These are phyloP conservation scores for Starmerella vitae DNA, from an alignment of 805 yeast genomes.

Conservation along the genomic window DNA sequence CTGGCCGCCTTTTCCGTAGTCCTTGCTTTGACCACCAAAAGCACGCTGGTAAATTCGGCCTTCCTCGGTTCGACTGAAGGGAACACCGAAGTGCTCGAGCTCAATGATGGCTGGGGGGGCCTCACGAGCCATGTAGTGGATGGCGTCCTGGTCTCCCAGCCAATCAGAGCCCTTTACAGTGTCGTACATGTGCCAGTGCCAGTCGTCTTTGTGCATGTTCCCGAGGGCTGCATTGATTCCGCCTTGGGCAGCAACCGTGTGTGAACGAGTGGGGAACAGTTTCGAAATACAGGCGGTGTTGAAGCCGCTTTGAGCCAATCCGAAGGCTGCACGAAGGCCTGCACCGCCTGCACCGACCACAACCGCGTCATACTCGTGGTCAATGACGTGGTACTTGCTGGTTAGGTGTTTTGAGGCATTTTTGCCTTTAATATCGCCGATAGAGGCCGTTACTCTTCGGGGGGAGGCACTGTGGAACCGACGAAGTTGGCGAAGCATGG, in stretches of 20 bases:
- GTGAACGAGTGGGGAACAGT: slow-evolving; percentile 95
- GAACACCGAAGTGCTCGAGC: slow-evolving; percentile 96
- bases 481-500: slow-evolving; percentile 12
- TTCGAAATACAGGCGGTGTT: slow-evolving; percentile 96
- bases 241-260: slow-evolving; percentile 98
- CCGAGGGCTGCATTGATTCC: slow-evolving; percentile 99
- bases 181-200: slow-evolving; percentile 99
- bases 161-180: slow-evolving; percentile 98
- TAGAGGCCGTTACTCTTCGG: slow-evolving; percentile 23
- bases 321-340: slow-evolving; percentile 96
- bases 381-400: slow-evolving; percentile 77
- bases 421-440: slow-evolving; percentile 29
- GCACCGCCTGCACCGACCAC: slow-evolving; percentile 99
- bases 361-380: slow-evolving; percentile 95
- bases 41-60: slow-evolving; percentile 98
- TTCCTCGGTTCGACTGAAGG: slow-evolving; percentile 91
- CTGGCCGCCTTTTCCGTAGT: slow-evolving; percentile 96
- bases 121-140: slow-evolving; percentile 97
- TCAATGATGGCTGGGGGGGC: slow-evolving; percentile 94
- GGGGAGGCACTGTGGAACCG: slow-evolving; percentile 14
- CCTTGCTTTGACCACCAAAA: slow-evolving; percentile 93
- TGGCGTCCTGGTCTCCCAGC: slow-evolving; percentile 99
- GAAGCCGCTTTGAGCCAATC: slow-evolving; percentile 91
- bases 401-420: slow-evolving; percentile 42
- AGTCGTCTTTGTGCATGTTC: slow-evolving; percentile 94